phyloP scores from a whole-genome alignment of 176 grass and related monocot species.

The Triticum timopheevii region DNA sequence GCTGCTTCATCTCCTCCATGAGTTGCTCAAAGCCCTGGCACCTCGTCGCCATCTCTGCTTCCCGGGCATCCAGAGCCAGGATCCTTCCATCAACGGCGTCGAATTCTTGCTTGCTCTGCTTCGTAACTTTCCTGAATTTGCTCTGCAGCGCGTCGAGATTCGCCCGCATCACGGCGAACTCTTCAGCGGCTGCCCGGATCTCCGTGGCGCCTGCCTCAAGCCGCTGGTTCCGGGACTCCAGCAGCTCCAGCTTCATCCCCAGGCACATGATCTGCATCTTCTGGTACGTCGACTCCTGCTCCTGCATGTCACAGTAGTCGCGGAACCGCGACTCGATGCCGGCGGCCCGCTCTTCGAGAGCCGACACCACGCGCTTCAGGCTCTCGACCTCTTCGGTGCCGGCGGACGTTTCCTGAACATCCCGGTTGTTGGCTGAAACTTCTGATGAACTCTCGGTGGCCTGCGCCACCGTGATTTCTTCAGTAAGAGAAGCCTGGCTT shows the following conservation, averaged over 20 bases:
- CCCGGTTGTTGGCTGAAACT: slow-evolving; percentile 7
- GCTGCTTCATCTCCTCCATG: slow-evolving; percentile 53
- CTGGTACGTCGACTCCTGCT: slow-evolving; percentile 65
- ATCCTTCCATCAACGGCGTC: slow-evolving; percentile 31
- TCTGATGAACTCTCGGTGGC: slow-evolving; percentile 5
- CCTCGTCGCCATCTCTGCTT: slow-evolving; percentile 36
- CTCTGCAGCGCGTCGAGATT: slow-evolving; percentile 33
- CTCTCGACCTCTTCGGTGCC: slow-evolving; percentile 38
- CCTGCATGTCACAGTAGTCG: slow-evolving; percentile 66
- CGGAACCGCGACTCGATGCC: slow-evolving; percentile 52
- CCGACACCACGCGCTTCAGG: slow-evolving; percentile 47
- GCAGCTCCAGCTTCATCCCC: slow-evolving; percentile 74
- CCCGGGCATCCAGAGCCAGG: slow-evolving; percentile 42
- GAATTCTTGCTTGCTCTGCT: slow-evolving; percentile 32
- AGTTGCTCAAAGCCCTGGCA: slow-evolving; percentile 43
- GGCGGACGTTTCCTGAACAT: neutral
- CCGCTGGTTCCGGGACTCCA: slow-evolving; percentile 66
- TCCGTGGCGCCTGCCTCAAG: slow-evolving; percentile 36
- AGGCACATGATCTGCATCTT: slow-evolving; percentile 95
- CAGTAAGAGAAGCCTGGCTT: slow-evolving; percentile 13
- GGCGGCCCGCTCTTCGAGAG: slow-evolving; percentile 38
- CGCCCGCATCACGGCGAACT: slow-evolving; percentile 34
- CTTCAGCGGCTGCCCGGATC: slow-evolving; percentile 18
- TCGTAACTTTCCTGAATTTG: slow-evolving; percentile 51
- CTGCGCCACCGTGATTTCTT: slow-evolving; percentile 32